Percentiles rank a stretch among this genome's conserved stretches.
Conservation (phyloP, 1,284 basidiomycete species). For the Ganoderma lucidum region DNA sequence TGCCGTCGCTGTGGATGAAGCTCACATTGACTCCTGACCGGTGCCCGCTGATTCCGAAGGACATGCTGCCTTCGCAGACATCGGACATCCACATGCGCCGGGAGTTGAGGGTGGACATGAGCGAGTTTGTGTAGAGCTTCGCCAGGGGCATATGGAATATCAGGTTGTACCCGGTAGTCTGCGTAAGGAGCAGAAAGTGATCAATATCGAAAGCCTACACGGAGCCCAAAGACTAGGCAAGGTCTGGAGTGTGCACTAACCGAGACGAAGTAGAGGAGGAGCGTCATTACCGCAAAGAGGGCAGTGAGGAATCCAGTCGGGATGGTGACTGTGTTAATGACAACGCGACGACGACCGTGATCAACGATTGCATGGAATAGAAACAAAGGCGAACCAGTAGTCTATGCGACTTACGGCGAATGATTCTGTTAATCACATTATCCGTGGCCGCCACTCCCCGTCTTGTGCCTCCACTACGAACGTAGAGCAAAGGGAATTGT, state of each 20-base stretch:
- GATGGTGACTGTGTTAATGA: neutral
- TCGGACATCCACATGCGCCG: slow-evolving; percentile 23
- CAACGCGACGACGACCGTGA: neutral
- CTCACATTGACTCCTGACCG: neutral
- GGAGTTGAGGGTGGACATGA: slow-evolving; percentile 42
- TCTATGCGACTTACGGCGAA: neutral
- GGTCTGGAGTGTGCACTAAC: neutral
- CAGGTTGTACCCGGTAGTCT: slow-evolving; percentile 35
- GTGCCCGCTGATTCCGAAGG: neutral
- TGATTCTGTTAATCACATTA: neutral
- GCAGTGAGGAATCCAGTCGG: neutral
- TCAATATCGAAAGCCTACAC: neutral
- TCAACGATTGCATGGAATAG: neutral
- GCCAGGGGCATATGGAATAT: slow-evolving; percentile 41
- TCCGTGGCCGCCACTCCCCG: slow-evolving; percentile 17
- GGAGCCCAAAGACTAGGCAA: neutral
- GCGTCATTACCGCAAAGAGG: neutral
- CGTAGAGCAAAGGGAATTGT: neutral
- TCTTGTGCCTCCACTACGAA: neutral
- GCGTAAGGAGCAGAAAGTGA: too few species aligned
- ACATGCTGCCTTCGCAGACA: neutral
- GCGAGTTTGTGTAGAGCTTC: slow-evolving; percentile 44
- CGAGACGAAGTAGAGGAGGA: neutral
- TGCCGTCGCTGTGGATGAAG: neutral
- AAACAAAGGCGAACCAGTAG: neutral